Percentiles rank a stretch among this genome's conserved stretches.
Conservation (phyloP, 257 asterid genomes). For the Cruciata laevipes region DNA sequence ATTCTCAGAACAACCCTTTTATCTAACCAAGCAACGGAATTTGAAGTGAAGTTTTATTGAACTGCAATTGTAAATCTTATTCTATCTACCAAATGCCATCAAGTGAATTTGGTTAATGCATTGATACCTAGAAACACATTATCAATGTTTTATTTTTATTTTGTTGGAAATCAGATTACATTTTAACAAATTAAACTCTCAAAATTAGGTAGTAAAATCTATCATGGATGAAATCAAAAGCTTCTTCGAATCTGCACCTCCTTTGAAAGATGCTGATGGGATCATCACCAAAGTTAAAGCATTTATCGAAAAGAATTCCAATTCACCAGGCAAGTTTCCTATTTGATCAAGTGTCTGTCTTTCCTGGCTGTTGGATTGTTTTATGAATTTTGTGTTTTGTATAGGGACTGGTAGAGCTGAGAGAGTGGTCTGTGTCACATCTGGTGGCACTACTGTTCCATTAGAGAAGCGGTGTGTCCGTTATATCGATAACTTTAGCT, state of each 20-base stretch:
- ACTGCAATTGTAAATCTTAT: too few relatives aligned
- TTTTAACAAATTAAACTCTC: not conserved
- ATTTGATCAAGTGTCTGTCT: not conserved
- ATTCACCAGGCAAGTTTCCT: constrained; percentile 37
- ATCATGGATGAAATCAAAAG: constrained; percentile 47
- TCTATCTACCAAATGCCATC: not conserved
- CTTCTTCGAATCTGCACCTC: constrained; percentile 85
- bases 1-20: too few relatives aligned
- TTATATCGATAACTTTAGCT: constrained; percentile 88
- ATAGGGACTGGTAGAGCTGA: constrained; percentile 35
- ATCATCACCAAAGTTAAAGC: constrained; percentile 43
- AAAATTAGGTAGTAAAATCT: not conserved
- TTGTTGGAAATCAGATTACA: not conserved
- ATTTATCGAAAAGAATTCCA: constrained; percentile 32
- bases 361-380: constrained; percentile 1
- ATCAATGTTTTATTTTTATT: not conserved
- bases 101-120: not conserved
- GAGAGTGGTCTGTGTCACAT: constrained; percentile 82
- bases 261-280: constrained; percentile 55
- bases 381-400: constrained; percentile 6
- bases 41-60: too few relatives aligned
- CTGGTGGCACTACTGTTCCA: constrained; percentile 98
- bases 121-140: not conserved
- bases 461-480: constrained; percentile 91
- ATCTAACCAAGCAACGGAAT: too few relatives aligned